These are phyloP conservation scores for Hebeloma cylindrosporum DNA, from an alignment of 768 basidiomycete genomes.

Conservation along the genomic window DNA sequence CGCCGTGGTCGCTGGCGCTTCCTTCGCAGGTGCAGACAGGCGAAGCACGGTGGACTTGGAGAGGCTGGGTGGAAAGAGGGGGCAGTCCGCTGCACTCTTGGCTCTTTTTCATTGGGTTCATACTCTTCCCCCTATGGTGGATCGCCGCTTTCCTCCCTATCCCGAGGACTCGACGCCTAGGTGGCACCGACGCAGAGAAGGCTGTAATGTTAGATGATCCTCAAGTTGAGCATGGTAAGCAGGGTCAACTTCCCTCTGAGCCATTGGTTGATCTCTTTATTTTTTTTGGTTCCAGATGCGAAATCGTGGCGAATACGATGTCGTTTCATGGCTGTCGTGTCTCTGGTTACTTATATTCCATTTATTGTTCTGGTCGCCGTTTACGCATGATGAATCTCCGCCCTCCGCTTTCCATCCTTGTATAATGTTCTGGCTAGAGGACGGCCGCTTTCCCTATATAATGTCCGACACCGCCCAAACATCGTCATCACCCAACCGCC, in stretches of 20 bases:
- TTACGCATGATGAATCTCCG: constrained; percentile 41
- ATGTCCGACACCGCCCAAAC: constrained; percentile 6
- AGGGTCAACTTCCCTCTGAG: constrained; percentile 3
- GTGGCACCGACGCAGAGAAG: constrained; percentile 58
- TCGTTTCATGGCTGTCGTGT: constrained; percentile 67
- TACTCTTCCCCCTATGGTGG: constrained; percentile 68
- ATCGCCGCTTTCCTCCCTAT: constrained; percentile 47
- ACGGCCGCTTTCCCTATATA: constrained; percentile 6
- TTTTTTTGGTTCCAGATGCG: constrained; percentile 49
- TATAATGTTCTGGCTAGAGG: constrained; percentile 13
- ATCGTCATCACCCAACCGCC: constrained; percentile 3
- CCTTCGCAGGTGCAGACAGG: constrained; percentile 30
- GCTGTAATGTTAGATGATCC: constrained; percentile 76
- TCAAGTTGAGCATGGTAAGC: constrained; percentile 74
- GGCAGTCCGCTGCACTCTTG: constrained; percentile 70
- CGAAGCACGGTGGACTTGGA: constrained; percentile 31
- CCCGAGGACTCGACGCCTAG: constrained; percentile 63
- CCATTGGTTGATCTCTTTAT: background rate
- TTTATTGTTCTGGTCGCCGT: constrained; percentile 74
- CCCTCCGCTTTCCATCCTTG: constrained; percentile 7
- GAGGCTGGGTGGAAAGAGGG: constrained; percentile 45
- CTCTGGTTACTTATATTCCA: constrained; percentile 74
- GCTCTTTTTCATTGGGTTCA: constrained; percentile 77
- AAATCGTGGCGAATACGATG: constrained; percentile 73
- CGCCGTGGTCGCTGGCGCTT: constrained; percentile 61